Evolutionary conservation across 2,329 filamentous ascomycete species (phyloP).

Genomic region (Alternaria sp.): DNA sequence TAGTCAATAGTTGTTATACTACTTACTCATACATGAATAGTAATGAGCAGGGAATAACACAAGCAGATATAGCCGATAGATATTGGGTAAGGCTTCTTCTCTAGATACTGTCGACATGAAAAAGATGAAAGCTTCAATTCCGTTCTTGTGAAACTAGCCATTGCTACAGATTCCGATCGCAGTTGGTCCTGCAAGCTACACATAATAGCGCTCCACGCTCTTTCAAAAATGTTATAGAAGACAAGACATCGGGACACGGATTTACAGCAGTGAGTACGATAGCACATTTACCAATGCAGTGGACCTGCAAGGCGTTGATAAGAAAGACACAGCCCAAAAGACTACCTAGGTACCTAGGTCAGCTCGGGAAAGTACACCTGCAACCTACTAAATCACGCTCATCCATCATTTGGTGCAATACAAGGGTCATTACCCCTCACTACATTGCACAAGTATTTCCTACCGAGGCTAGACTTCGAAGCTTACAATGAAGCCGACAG

Average conservation of each 20-base stretch:
- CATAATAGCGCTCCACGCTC: background rate
- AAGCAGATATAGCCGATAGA: background rate
- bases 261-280: no score
- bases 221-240: background rate
- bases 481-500: background rate
- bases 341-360: background rate
- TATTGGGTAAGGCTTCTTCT: background rate
- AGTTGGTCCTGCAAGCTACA: background rate
- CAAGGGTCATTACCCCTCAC: background rate
- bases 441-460: background rate
- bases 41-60: background rate
- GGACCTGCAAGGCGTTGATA: background rate
- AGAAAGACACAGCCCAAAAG: no score
- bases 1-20: background rate
- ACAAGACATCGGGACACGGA: background rate
- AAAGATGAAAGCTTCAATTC: background rate
- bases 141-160: background rate
- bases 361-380: background rate
- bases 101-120: background rate
- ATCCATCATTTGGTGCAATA: background rate
- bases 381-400: background rate
- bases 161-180: background rate
- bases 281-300: no score
- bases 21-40: background rate
- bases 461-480: background rate